These are phyloP conservation scores for Mycena floridula DNA, from an alignment of 768 basidiomycete genomes.

Conservation along the genomic window DNA sequence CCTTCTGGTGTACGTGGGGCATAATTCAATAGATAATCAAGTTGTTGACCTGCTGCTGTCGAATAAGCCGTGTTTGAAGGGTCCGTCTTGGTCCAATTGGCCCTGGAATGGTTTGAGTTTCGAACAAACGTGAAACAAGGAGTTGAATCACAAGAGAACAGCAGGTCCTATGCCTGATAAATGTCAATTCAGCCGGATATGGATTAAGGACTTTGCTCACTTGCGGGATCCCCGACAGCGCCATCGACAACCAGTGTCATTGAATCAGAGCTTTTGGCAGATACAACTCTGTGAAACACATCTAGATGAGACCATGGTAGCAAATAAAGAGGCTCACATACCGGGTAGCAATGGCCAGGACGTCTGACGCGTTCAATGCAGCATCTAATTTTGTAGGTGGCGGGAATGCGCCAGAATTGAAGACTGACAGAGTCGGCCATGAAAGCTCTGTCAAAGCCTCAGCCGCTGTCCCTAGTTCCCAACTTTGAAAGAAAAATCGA, in stretches of 20 bases:
- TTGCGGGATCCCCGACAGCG: conserved; percentile 58
- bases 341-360: conserved; percentile 33
- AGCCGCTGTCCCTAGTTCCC: conserved; percentile 56
- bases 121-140: too few relatives aligned
- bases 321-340: conserved; percentile 14
- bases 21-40: conserved; percentile 38
- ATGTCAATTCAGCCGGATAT: conserved; percentile 1
- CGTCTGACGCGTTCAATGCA: conserved; percentile 28
- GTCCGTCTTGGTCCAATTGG: conserved; percentile 44
- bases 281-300: conserved; percentile 25
- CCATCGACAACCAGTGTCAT: conserved; percentile 40
- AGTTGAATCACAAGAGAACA: too few relatives aligned
- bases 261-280: conserved; percentile 26
- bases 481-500: conserved; percentile 27
- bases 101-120: too few relatives aligned
- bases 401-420: conserved; percentile 32
- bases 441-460: conserved; percentile 50
- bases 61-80: conserved; percentile 27
- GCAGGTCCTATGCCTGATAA: conserved; percentile 43
- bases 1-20: conserved; percentile 41
- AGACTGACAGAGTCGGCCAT: conserved; percentile 45
- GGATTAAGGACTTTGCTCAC: conserved; percentile 19
- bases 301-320: not conserved
- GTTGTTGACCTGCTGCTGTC: conserved; percentile 37
- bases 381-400: conserved; percentile 27